Percentiles rank a stretch among this genome's conserved stretches.
Evolutionary conservation across 2,329 filamentous ascomycete genomes (phyloP).

Genomic region (Grosmannia clavigera): DNA sequence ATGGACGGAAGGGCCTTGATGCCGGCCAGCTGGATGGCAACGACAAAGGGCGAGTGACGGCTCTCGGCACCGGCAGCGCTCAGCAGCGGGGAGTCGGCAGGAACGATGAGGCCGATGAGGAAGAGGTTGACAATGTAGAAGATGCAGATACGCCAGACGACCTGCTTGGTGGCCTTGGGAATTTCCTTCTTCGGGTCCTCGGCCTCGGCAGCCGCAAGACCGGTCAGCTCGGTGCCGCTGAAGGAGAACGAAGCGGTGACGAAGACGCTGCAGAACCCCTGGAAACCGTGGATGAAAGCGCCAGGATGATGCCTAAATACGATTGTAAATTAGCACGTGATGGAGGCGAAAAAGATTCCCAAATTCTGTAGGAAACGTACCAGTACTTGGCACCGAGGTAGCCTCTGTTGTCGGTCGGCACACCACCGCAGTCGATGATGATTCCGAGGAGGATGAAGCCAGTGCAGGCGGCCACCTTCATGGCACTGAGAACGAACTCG

Average conservation of each 20-base stretch:
- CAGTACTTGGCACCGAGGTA: conserved; percentile 52
- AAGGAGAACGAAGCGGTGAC: conserved; percentile 39
- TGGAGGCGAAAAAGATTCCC: no score
- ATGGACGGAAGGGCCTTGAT: conserved; percentile 37
- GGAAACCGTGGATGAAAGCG: conserved; percentile 38
- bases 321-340: not conserved
- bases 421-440: conserved; percentile 44
- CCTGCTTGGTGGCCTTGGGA: conserved; percentile 38
- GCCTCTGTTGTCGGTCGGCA: conserved; percentile 31
- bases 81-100: conserved; percentile 29
- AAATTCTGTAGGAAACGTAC: conserved; percentile 20
- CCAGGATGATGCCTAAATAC: conserved; percentile 26
- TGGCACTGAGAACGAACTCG: conserved; percentile 43
- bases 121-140: conserved; percentile 41
- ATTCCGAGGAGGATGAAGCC: conserved; percentile 55
- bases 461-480: conserved; percentile 45
- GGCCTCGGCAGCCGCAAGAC: conserved; percentile 38
- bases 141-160: conserved; percentile 40
- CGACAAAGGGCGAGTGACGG: conserved; percentile 35
- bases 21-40: conserved; percentile 36
- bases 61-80: conserved; percentile 26
- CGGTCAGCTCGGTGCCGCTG: conserved; percentile 38
- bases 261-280: conserved; percentile 38
- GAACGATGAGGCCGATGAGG: conserved; percentile 37
- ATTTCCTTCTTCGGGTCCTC: conserved; percentile 34